Percentiles rank a stretch among this genome's conserved stretches.
Conservation (phyloP, 108 stramenopile species). For the Ochromonas danica region DNA sequence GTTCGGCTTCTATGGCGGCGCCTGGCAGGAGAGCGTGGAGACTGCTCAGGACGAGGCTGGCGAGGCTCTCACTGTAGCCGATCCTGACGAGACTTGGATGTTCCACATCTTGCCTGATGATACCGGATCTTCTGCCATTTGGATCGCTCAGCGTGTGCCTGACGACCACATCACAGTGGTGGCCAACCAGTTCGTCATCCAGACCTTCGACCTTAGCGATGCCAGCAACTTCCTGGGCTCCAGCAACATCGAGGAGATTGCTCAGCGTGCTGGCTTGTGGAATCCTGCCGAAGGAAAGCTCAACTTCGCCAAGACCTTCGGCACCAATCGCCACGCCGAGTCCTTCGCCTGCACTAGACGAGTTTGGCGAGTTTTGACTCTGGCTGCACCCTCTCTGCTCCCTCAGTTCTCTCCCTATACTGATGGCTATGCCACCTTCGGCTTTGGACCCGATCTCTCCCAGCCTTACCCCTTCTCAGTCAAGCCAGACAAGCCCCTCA, state of each 20-base stretch:
- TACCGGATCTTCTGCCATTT: constrained; percentile 69
- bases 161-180: constrained; percentile 66
- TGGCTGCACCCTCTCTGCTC: constrained; percentile 35
- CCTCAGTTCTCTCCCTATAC: constrained; percentile 39
- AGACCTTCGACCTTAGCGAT: constrained; percentile 61
- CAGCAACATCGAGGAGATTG: constrained; percentile 64
- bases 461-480: constrained; percentile 65
- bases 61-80: constrained; percentile 67
- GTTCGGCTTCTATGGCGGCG: constrained; percentile 77
- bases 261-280: constrained; percentile 34
- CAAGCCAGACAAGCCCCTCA: constrained; percentile 48
- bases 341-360: constrained; percentile 44
- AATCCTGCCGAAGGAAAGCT: neutral
- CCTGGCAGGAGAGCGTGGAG: constrained; percentile 42
- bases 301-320: neutral
- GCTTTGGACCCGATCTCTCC: constrained; percentile 51
- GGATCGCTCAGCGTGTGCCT: constrained; percentile 76
- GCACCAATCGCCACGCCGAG: neutral
- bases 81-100: constrained; percentile 68
- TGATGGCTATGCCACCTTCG: constrained; percentile 19
- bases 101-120: constrained; percentile 78
- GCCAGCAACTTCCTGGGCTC: constrained; percentile 61
- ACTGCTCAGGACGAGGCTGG: constrained; percentile 51
- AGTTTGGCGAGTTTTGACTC: constrained; percentile 49
- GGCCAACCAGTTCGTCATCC: constrained; percentile 71